Evolutionary conservation across 73 alveolate genomes (phyloP).

Genomic region (Tetrahymena borealis): DNA sequence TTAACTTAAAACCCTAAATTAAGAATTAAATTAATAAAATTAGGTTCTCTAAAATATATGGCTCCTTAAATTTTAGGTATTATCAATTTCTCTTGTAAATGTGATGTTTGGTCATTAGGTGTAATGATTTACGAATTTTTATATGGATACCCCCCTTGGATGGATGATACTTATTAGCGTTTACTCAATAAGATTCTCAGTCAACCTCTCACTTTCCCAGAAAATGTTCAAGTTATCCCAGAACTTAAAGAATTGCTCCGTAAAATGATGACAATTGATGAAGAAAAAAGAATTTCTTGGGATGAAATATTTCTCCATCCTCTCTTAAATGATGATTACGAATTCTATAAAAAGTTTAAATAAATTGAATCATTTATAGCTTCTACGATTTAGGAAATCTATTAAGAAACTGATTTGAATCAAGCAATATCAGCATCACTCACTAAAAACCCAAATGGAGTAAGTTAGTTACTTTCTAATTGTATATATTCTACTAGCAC

Average conservation of each 20-base stretch:
- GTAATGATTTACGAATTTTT: slow-evolving; percentile 22
- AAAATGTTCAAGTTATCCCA: not conserved
- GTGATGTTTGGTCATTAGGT: slow-evolving; percentile 48
- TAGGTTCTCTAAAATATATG: not conserved
- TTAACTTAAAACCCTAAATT: too few species aligned
- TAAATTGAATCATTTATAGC: not conserved
- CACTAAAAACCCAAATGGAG: not conserved
- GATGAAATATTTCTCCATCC: not conserved
- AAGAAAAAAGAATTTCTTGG: not conserved
- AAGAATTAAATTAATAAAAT: too few species aligned
- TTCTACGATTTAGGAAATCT: not conserved
- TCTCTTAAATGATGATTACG: not conserved
- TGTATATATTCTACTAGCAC: too few species aligned
- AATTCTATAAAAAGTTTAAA: not conserved
- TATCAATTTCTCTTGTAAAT: slow-evolving; percentile 13
- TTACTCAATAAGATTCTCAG: not conserved
- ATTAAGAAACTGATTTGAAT: not conserved
- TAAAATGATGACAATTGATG: not conserved
- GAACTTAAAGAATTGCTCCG: not conserved
- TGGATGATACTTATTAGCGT: not conserved
- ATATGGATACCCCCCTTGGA: slow-evolving; percentile 42
- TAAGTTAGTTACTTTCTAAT: not conserved
- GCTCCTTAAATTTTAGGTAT: not conserved
- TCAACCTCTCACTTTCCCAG: not conserved
- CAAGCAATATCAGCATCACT: not conserved